Conservation (phyloP, 257 asterid species). For the Ocimum tenuiflorum region DNA sequence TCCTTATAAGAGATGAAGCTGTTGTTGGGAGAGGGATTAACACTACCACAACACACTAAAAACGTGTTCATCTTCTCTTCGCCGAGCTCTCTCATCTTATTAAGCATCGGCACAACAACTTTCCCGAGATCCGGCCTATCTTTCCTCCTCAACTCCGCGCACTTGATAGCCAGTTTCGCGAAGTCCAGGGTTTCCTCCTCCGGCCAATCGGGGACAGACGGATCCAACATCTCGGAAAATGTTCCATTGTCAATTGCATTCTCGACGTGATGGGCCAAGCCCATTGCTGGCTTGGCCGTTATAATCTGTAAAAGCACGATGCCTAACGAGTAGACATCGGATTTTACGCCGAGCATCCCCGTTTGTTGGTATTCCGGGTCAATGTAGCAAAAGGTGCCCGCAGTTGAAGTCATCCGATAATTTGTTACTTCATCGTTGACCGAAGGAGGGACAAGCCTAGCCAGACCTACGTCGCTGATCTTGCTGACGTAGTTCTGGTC, state of each 20-base stretch:
- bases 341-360: constrained; percentile 82
- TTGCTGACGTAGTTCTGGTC: constrained; percentile 82
- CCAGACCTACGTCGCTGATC: constrained; percentile 77
- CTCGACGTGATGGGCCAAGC: constrained; percentile 43
- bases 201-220: constrained; percentile 72
- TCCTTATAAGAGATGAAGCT: constrained; percentile 29
- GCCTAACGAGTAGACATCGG: constrained; percentile 76
- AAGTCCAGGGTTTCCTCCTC: constrained; percentile 40
- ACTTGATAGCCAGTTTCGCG: constrained; percentile 59
- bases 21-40: constrained; percentile 33
- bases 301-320: constrained; percentile 58
- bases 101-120: constrained; percentile 57
- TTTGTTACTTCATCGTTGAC: constrained; percentile 67
- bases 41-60: constrained; percentile 27
- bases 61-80: constrained; percentile 37
- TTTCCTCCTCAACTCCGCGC: constrained; percentile 67
- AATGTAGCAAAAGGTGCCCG: constrained; percentile 83
- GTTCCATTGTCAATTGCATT: constrained; percentile 43
- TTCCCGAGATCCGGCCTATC: constrained; percentile 81
- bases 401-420: constrained; percentile 73
- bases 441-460: constrained; percentile 69
- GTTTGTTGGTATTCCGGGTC: constrained; percentile 93
- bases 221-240: constrained; percentile 53
- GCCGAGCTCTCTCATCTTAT: constrained; percentile 45
- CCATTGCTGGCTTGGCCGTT: constrained; percentile 73